phyloP scores from a whole-genome alignment of 2,329 filamentous ascomycete genomes.

The Claviceps cyperi region DNA sequence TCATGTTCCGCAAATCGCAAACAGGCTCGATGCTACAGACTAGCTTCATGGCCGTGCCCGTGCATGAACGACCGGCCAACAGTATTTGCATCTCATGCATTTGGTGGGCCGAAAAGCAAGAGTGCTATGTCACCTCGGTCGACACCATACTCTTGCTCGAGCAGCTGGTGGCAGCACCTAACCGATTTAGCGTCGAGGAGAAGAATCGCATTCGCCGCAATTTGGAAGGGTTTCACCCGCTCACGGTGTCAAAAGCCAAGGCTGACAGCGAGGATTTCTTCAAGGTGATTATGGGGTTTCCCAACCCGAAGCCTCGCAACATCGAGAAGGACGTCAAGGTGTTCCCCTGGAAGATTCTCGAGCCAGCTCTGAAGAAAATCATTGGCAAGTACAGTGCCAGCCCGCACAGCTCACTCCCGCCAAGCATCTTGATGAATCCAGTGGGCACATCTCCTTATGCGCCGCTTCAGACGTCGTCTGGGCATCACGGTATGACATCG shows the following conservation, averaged over 20 bases:
- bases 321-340: constrained; percentile 99
- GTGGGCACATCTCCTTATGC: constrained; percentile 25
- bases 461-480: constrained; percentile 32
- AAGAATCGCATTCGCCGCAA: constrained; percentile 97
- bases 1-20: constrained; percentile 77
- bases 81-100: constrained; percentile 96
- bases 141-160: constrained; percentile 94
- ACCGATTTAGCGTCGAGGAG: constrained; percentile 86
- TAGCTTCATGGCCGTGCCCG: constrained; percentile 63
- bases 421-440: constrained; percentile 27
- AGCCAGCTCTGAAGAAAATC: constrained; percentile 86
- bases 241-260: constrained; percentile 89
- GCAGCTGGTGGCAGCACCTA: constrained; percentile 60
- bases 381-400: constrained; percentile 80
- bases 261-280: constrained; percentile 92
- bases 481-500: constrained; percentile 16
- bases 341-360: constrained; percentile 87
- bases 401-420: constrained; percentile 24
- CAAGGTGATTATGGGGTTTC: constrained; percentile 97
- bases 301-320: constrained; percentile 85
- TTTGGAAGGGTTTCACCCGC: constrained; percentile 80
- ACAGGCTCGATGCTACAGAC: constrained; percentile 67
- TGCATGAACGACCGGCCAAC: constrained; percentile 65
- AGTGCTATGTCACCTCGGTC: constrained; percentile 90
- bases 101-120: constrained; percentile 81